Conservation (phyloP, 208 protist genomes). For the Endotrypanum monterogeii region DNA sequence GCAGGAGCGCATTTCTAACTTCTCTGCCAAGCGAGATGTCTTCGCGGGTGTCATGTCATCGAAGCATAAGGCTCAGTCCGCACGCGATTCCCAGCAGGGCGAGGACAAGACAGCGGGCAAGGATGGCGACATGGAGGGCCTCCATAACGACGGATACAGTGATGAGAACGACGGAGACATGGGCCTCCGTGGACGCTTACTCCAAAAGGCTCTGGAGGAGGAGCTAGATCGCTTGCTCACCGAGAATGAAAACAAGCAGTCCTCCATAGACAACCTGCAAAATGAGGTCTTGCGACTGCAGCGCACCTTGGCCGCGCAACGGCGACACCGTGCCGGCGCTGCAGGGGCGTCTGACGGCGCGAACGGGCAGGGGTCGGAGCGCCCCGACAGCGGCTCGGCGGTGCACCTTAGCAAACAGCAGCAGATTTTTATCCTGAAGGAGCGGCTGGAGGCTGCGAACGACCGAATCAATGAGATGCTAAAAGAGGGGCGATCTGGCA, state of each 20-base stretch:
- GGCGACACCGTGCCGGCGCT: slow-evolving; percentile 19
- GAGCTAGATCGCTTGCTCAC: slow-evolving; percentile 63
- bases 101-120: background rate
- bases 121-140: background rate
- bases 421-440: slow-evolving; percentile 83
- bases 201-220: slow-evolving; percentile 43
- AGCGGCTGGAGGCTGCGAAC: slow-evolving; percentile 69
- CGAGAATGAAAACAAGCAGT: slow-evolving; percentile 52
- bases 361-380: slow-evolving; percentile 12
- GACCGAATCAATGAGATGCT: slow-evolving; percentile 47
- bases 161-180: slow-evolving; percentile 38
- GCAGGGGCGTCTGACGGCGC: background rate
- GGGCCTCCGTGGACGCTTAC: slow-evolving; percentile 25
- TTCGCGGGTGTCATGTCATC: slow-evolving; percentile 41
- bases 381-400: slow-evolving; percentile 43
- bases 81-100: too few species aligned
- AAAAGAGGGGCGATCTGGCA: slow-evolving; percentile 5
- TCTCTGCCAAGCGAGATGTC: slow-evolving; percentile 38
- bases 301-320: slow-evolving; percentile 42
- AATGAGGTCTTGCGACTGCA: slow-evolving; percentile 48
- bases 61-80: background rate
- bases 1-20: slow-evolving; percentile 26
- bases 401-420: slow-evolving; percentile 79
- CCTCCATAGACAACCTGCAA: slow-evolving; percentile 32
- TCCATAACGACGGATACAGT: slow-evolving; percentile 12